Evolutionary conservation across 2,329 filamentous ascomycete species (phyloP), one percentile per base, ranked within the genome.

Genomic region (Colletotrichum coccodes): DNA sequence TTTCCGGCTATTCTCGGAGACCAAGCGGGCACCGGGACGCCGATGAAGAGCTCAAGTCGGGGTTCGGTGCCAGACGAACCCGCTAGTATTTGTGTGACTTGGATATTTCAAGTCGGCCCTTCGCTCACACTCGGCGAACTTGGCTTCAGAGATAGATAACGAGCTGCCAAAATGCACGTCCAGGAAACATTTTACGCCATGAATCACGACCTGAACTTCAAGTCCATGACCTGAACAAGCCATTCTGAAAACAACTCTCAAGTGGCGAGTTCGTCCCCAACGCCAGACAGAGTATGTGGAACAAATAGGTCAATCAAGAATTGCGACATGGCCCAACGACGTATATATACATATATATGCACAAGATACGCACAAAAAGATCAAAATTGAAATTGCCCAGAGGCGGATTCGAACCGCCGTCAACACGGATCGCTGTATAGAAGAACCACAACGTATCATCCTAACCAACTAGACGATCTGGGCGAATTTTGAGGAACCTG

Each of bases 401-500:
- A 69, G 66, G 66, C 66, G 66, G 66, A 69, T 69, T 69, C 56
- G 66, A 69, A 69, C 66, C 66, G 66, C 66, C 66, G 66, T 69
- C 66, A 69, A 66, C 66, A 69, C 66, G 66, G 66, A 65, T 42
- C 40, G 62, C 66, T 65, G 66, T 40, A 64, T 60, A 60, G 64
- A 44, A 32, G 57, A 52, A 69, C 66, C 66, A 69, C 66, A 69
- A 69, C 61, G 66, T 69, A 66, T 66, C 66, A 69, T 69, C 62
- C 66, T 69, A 69, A 69, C 62, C 61, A 69, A 69, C 66, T 69
- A 69, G 66, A 69, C 62, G 61, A 66, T 69, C 66, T 69, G 66
- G 62, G 66, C 66, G 50, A 56, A 16, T 36, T 47, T 11, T 12
- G 12, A 12, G 32, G 18, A 46, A 21, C n/a, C 18, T 28, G 47